Evolutionary conservation across 805 yeast genomes (phyloP).

Genomic region (Priceomyces fermenticarens): DNA sequence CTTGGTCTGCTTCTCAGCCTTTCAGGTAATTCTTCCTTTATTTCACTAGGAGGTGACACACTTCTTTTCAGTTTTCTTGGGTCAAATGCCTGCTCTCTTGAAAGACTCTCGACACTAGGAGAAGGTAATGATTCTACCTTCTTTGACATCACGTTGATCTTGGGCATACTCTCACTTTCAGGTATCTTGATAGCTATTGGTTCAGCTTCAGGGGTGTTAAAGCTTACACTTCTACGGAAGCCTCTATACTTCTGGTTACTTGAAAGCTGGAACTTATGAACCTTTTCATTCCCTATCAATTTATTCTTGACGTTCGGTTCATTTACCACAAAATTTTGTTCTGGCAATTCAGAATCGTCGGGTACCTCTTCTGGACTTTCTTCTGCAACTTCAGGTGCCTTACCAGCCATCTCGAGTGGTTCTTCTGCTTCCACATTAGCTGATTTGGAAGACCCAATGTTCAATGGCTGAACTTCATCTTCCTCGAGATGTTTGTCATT

Average conservation of each 20-base stretch:
- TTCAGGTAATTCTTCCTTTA: constrained; percentile 1
- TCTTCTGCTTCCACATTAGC: not conserved
- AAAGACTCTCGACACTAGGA: not conserved
- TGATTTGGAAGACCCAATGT: constrained; percentile 8
- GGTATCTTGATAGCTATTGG: constrained; percentile 24
- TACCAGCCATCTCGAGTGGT: not conserved
- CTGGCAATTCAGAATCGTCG: not conserved
- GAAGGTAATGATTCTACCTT: not conserved
- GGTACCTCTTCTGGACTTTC: not conserved
- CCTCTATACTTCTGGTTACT: constrained; percentile 38
- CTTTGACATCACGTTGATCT: not conserved
- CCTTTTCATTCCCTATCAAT: constrained; percentile 4
- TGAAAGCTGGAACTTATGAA: constrained; percentile 24
- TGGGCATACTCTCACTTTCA: constrained; percentile 7
- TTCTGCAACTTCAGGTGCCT: not conserved
- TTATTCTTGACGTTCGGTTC: not conserved
- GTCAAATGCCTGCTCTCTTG: constrained; percentile 1
- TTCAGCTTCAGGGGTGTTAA: constrained; percentile 12
- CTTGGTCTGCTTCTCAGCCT: constrained; percentile 2
- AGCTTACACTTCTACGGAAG: constrained; percentile 35
- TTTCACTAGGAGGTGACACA: constrained; percentile 11
- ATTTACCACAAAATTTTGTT: constrained; percentile 3
- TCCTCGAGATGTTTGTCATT: constrained; percentile 11
- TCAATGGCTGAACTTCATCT: constrained; percentile 24
- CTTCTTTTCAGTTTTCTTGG: constrained; percentile 10